A percentile compares a stretch with the other conserved stretches of the same genome.
phyloP scores from a whole-genome alignment of 805 yeast genomes.

The Wickerhamomyces hampshirensis region DNA sequence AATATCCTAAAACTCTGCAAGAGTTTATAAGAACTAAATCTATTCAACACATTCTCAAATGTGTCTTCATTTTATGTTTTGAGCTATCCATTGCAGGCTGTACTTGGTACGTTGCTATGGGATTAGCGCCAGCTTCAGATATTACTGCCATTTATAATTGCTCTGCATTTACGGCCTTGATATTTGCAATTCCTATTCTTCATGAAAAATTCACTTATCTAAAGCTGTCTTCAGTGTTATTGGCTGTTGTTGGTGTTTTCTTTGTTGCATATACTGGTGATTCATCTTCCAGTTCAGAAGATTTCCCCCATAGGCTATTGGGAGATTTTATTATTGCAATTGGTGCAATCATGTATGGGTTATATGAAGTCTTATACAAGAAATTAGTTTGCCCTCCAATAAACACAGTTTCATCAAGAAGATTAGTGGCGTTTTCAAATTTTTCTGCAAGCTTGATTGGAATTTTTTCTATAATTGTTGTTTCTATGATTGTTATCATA shows the following conservation, averaged over 20 bases:
- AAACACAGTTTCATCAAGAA: slow-evolving; percentile 51
- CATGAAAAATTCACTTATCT: slow-evolving; percentile 58
- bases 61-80: slow-evolving; percentile 42
- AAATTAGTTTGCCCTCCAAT: slow-evolving; percentile 69
- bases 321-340: slow-evolving; percentile 68
- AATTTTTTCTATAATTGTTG: slow-evolving; percentile 41
- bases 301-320: slow-evolving; percentile 53
- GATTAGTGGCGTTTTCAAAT: slow-evolving; percentile 79
- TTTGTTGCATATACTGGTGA: slow-evolving; percentile 67
- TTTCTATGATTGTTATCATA: slow-evolving; percentile 44
- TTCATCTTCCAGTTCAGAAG: slow-evolving; percentile 12
- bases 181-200: slow-evolving; percentile 73
- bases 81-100: slow-evolving; percentile 72
- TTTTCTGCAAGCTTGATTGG: slow-evolving; percentile 71
- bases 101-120: slow-evolving; percentile 84
- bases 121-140: slow-evolving; percentile 75
- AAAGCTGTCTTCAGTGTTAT: slow-evolving; percentile 61
- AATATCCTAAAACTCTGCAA: slow-evolving; percentile 11
- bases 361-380: slow-evolving; percentile 82
- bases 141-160: slow-evolving; percentile 90
- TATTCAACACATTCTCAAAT: slow-evolving; percentile 36
- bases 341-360: slow-evolving; percentile 77
- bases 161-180: slow-evolving; percentile 83
- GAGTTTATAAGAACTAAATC: slow-evolving; percentile 13
- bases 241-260: slow-evolving; percentile 73